Evolutionary conservation across 306 rosid species (phyloP).

Genomic region (Fragaria ananassa): DNA sequence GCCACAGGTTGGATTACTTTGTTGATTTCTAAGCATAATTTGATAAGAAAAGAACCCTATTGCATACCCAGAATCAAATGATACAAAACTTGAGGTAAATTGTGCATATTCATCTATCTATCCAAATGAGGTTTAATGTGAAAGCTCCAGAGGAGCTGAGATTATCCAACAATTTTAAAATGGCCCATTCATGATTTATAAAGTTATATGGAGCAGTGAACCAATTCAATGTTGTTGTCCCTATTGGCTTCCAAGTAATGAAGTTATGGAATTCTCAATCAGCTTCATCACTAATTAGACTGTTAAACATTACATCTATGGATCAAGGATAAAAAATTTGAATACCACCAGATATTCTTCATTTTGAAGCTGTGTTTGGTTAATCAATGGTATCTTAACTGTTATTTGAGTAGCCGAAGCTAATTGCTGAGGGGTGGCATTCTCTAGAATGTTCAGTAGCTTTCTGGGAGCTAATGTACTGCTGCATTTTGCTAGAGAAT

Average conservation of each 20-base stretch:
- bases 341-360: neutral
- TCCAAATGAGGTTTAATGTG: neutral
- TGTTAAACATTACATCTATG: neutral
- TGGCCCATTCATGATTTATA: neutral
- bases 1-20: neutral
- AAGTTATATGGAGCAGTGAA: neutral
- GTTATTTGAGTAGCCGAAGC: neutral
- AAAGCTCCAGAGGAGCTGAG: constrained; percentile 1
- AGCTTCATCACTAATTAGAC: neutral
- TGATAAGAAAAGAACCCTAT: neutral
- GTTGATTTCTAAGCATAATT: neutral
- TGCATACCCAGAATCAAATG: neutral
- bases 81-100: neutral
- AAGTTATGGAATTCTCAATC: neutral
- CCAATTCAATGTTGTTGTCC: neutral
- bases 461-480: neutral
- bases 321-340: neutral
- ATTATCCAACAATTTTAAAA: neutral
- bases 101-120: neutral
- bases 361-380: neutral
- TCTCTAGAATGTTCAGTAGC: neutral
- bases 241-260: neutral
- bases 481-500: neutral
- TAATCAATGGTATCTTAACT: neutral
- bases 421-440: neutral